Conservation (phyloP, 2,329 filamentous ascomycete species). For the Sporothrix sp. region DNA sequence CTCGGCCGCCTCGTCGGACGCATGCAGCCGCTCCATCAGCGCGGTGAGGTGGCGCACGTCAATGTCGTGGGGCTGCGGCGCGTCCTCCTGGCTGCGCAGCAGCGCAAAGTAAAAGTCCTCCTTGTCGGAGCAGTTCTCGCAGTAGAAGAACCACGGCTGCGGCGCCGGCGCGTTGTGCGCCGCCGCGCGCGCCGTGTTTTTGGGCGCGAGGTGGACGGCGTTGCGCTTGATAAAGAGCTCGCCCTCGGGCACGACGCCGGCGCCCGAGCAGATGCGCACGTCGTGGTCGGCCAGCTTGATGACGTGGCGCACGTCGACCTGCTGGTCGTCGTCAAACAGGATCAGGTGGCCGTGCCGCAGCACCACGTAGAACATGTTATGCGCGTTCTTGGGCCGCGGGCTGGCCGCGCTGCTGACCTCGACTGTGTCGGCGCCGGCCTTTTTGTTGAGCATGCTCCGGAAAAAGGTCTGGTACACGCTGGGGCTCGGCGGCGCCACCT, state of each 20-base stretch:
- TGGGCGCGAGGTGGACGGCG: constrained; percentile 70
- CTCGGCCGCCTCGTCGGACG: constrained; percentile 81
- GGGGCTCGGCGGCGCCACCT: constrained; percentile 69
- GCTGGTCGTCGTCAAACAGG: constrained; percentile 92
- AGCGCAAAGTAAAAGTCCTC: constrained; percentile 97
- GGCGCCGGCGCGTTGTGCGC: constrained; percentile 49
- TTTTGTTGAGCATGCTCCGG: constrained; percentile 85
- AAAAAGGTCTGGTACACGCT: constrained; percentile 99
- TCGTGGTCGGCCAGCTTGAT: constrained; percentile 84
- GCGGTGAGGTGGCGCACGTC: constrained; percentile 80
- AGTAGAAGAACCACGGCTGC: constrained; percentile 89
- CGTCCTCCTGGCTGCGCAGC: constrained; percentile 67
- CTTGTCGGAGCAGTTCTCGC: constrained; percentile 89
- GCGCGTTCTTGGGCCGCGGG: constrained; percentile 52
- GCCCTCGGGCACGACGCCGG: constrained; percentile 69
- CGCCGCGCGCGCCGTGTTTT: constrained; percentile 34
- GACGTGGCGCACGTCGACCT: constrained; percentile 92
- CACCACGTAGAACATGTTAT: constrained; percentile 90
- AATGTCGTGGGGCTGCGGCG: constrained; percentile 64
- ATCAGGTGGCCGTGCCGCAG: constrained; percentile 91
- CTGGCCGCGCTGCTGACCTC: constrained; percentile 39
- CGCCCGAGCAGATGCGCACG: constrained; percentile 71
- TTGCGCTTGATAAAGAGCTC: constrained; percentile 95
- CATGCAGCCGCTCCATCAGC: constrained; percentile 82
- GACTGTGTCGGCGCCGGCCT: constrained; percentile 34